Evolutionary conservation across 345 rosid species (phyloP).

Genomic region (Eucalyptus sp.): DNA sequence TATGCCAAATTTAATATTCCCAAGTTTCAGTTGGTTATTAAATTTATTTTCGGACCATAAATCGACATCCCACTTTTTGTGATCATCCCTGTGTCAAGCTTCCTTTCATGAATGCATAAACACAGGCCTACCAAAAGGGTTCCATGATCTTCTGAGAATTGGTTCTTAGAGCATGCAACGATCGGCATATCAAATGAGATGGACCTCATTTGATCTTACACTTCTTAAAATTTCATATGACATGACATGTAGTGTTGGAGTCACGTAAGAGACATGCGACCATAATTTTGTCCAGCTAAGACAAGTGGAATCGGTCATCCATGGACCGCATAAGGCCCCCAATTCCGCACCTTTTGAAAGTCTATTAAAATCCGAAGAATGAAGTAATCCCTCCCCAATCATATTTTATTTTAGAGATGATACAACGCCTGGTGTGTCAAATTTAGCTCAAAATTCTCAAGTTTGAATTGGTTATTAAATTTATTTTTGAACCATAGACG

Average conservation of each 20-base stretch:
- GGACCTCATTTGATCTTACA: background rate
- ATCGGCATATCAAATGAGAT: background rate
- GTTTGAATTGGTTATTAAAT: background rate
- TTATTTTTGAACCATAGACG: background rate
- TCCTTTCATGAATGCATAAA: too few species aligned
- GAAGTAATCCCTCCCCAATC: background rate
- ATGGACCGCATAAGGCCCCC: background rate
- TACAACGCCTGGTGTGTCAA: background rate
- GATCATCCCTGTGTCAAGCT: too few species aligned
- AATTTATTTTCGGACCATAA: too few species aligned
- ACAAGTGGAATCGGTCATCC: background rate
- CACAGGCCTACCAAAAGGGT: too few species aligned
- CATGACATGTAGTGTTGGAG: background rate
- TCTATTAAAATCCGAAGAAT: background rate
- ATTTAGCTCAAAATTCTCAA: background rate
- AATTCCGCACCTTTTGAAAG: accelerated
- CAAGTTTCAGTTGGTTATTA: background rate
- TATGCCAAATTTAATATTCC: too few species aligned
- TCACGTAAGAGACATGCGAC: accelerated
- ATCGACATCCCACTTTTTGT: too few species aligned
- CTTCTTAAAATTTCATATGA: background rate
- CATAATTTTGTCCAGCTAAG: background rate
- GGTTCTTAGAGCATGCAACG: too few species aligned
- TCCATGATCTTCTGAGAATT: too few species aligned
- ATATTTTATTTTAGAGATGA: background rate